Base-by-base conservation (phyloP, 2,329 filamentous ascomycete species). In the Fusarium neocosmosporiellum region DNA sequence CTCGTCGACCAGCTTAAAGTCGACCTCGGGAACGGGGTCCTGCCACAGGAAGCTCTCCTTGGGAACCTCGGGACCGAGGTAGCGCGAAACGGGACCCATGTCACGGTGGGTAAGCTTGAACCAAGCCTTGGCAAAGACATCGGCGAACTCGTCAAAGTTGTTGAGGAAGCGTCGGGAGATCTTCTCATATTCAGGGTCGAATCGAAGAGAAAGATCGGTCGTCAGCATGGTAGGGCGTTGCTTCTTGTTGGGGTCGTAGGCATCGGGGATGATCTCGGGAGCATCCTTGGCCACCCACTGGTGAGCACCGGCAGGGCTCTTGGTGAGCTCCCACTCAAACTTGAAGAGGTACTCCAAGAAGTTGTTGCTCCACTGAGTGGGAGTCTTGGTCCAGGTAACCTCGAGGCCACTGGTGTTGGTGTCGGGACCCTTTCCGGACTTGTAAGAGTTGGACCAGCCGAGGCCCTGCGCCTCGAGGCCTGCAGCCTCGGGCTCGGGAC, bases 81-180 rank as follows among this genome's bases (percentile, higher is more conserved):
- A 95, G 80, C 91, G 92, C 33, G 86, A 81, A 63, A 89, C 87
- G 60, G 93, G 93, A 29, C 93, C 93, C 86, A 95, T 89, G 81
- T 95, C 93, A 84, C 93, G 92, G 84, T 95, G 93, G 55, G 92
- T 86, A 54, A 95, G 88, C 89, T 95, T 95, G 89, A 94, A 95
- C 93, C 93, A 95, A 20, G 93, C 93, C 65, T 90, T 89, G 22
- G 88, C 86, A 78, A 95, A 95, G 22, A 88, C 90, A 69, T 94
- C 91, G 65, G 88, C 87, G 41, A 95, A 88, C 85, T 93, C 82
- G 36, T 92, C 87, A 2, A 91, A 91, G 83, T 95, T 85, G 77
- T 90, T 89, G 50, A 91, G 85, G 88, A 90, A 95, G 77, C 87
- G 88, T 58, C 91, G 90, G 9, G 92, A 88, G 80, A 95, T 93